Evolutionary conservation across 2,329 filamentous ascomycete genomes (phyloP).

Genomic region (Sclerotinia minor): DNA sequence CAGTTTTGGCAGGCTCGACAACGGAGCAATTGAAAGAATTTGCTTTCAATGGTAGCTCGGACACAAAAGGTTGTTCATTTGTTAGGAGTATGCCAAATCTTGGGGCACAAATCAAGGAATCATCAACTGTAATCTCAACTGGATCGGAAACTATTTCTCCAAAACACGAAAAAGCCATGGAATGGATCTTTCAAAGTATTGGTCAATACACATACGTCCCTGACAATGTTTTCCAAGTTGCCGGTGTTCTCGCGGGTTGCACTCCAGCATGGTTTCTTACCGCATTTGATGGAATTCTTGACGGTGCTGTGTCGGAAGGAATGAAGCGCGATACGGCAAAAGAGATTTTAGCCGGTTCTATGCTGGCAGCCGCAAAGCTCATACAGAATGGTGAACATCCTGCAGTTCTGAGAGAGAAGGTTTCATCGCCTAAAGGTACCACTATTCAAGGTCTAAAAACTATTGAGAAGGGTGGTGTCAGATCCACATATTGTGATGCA

Average conservation of each 20-base stretch:
- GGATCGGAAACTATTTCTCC: constrained; percentile 10
- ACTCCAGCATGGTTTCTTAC: constrained; percentile 24
- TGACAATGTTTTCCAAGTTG: constrained; percentile 21
- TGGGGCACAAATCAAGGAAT: constrained; percentile 23
- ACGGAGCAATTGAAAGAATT: constrained; percentile 13
- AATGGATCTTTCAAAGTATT: constrained; percentile 22
- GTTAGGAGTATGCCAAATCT: constrained; percentile 23
- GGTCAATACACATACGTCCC: constrained; percentile 20
- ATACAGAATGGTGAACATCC: constrained; percentile 25
- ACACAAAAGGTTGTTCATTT: constrained; percentile 10
- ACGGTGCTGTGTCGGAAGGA: constrained; percentile 23
- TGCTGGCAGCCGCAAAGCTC: constrained; percentile 23
- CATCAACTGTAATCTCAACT: constrained; percentile 20
- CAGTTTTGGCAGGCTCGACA: constrained; percentile 22
- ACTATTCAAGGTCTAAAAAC: constrained; percentile 24
- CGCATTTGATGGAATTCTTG: constrained; percentile 23
- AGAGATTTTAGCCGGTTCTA: constrained; percentile 23
- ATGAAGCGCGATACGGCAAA: constrained; percentile 19
- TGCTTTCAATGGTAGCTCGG: constrained; percentile 3
- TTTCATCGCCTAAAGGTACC: constrained; percentile 23
- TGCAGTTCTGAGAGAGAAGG: constrained; percentile 22
- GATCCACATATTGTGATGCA: constrained; percentile 24
- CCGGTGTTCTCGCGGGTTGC: constrained; percentile 21
- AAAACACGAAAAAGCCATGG: constrained; percentile 12
- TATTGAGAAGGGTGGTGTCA: constrained; percentile 21